These are phyloP conservation scores for Fraxinus latifolia DNA, from an alignment of 305 asterid genomes.

Conservation along the genomic window DNA sequence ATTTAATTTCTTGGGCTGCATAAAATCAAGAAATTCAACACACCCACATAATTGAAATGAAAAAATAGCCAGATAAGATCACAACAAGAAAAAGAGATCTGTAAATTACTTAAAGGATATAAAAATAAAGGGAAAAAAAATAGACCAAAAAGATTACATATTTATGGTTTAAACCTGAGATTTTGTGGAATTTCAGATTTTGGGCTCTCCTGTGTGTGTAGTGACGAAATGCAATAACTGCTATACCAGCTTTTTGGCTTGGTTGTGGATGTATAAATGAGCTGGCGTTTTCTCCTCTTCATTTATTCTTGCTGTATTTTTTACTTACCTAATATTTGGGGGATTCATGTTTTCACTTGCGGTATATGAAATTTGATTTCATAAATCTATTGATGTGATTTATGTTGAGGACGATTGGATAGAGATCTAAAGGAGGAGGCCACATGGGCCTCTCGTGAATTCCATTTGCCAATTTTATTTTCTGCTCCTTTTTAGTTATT, in stretches of 20 bases:
- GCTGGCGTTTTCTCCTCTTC: constrained; percentile 13
- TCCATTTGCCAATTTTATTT: background rate
- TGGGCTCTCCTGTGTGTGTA: constrained; percentile 17
- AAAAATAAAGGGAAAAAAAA: background rate
- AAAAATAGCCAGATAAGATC: constrained; percentile 10
- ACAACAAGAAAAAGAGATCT: constrained; percentile 27
- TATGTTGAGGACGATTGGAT: background rate
- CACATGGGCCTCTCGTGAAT: background rate
- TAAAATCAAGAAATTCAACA: constrained; percentile 23
- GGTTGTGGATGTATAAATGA: constrained; percentile 28
- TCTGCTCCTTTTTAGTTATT: no score
- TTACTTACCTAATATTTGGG: background rate
- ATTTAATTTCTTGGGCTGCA: background rate
- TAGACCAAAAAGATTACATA: constrained; percentile 16
- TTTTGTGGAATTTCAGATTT: constrained; percentile 14
- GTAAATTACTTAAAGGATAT: background rate
- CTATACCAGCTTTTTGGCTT: constrained; percentile 30
- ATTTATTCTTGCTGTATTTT: background rate
- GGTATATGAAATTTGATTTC: background rate
- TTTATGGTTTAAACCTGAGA: constrained; percentile 19
- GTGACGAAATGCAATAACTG: constrained; percentile 22
- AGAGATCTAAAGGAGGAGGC: background rate
- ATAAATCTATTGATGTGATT: background rate
- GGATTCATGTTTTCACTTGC: background rate
- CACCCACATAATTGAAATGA: constrained; percentile 23